Base-by-base conservation (phyloP, 169 alveolate genomes). In the Theileria luwenshuni region DNA sequence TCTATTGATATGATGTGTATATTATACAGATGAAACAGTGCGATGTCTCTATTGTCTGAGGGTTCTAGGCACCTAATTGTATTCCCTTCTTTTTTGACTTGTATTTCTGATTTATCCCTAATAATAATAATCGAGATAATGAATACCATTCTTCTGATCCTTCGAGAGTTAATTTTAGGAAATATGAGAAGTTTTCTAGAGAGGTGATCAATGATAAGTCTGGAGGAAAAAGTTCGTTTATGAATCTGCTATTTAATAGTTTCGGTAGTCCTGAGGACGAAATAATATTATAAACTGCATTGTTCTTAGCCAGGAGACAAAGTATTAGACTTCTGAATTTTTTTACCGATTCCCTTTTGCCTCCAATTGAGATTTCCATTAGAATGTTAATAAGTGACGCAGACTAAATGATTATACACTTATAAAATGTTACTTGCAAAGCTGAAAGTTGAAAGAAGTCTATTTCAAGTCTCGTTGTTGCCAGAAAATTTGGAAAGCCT, bases 371-470 rank as follows among this genome's bases (percentile, higher is more conserved):
- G 41, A 63, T 19, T 0, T 79, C 87, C 35, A 59, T 13, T 19
- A 79, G 32, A 10, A 72, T 49, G 54, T 79, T 79, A 12, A 79
- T 68, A 21, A 62, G 56, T 5, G 87, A 62, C 15, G 69, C 69
- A 45, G 60, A 79, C 87, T 79, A 58, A 13, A 79, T 10, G 12
- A 1, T 3, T 13, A 7, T 60, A 30, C 42, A 28, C 17, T 6
- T 0, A n/a, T 15, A 35, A 76, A 17, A 19, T 15, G 43, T 33
- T 15, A 79, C 87, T 83, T 79, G 87, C 7, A 79, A 83, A 21
- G 77, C 52, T 48, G 69, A 68, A 1, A 79, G 56, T 47, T 71
- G 67, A 25, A 59, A 30, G 32, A 28, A 45, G 35, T 63, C 87
- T 49, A 79, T 32, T 7, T 61, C 51, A 8, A 69, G 63, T 42